Conservation (phyloP, 2,329 filamentous ascomycete species). For the Fusarium sp. region DNA sequence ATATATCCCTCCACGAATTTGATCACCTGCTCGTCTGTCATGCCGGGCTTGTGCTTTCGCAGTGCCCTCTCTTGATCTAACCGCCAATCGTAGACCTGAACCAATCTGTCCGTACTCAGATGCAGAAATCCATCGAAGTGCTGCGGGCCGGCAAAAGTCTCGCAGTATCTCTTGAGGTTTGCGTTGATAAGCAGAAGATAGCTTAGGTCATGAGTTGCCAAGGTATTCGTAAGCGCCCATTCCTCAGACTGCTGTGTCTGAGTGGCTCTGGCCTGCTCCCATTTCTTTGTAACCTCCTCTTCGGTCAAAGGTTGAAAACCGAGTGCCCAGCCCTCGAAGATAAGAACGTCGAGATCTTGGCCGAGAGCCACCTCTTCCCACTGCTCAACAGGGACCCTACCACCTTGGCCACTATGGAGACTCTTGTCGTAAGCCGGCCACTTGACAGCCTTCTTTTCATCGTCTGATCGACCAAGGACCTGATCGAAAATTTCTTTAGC, state of each 20-base stretch:
- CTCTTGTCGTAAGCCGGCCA: conserved; percentile 48
- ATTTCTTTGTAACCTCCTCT: conserved; percentile 32
- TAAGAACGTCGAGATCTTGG: conserved; percentile 38
- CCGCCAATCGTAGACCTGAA: conserved; percentile 46
- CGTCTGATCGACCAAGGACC: background rate
- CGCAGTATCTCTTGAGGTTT: conserved; percentile 42
- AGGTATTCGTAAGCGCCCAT: conserved; percentile 20
- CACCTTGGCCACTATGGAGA: conserved; percentile 39
- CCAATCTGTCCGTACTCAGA: conserved; percentile 41
- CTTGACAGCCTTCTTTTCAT: conserved; percentile 5
- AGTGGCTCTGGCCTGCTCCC: conserved; percentile 28
- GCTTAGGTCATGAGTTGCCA: conserved; percentile 33
- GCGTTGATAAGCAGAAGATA: conserved; percentile 43
- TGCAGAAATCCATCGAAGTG: conserved; percentile 44
- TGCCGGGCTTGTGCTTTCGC: conserved; percentile 37
- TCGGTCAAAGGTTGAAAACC: conserved; percentile 37
- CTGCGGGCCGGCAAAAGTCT: conserved; percentile 34
- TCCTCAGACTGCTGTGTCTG: conserved; percentile 13
- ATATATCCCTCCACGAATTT: conserved; percentile 47
- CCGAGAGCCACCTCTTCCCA: conserved; percentile 37
- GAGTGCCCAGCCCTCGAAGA: conserved; percentile 48
- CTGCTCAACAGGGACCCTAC: conserved; percentile 28
- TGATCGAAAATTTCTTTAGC: conserved; percentile 29
- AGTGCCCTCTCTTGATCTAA: conserved; percentile 39
- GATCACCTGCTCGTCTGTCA: conserved; percentile 45